Percentiles rank a stretch among this genome's conserved stretches.
Evolutionary conservation across 306 rosid species (phyloP).

Genomic region (Nissolia schottii): DNA sequence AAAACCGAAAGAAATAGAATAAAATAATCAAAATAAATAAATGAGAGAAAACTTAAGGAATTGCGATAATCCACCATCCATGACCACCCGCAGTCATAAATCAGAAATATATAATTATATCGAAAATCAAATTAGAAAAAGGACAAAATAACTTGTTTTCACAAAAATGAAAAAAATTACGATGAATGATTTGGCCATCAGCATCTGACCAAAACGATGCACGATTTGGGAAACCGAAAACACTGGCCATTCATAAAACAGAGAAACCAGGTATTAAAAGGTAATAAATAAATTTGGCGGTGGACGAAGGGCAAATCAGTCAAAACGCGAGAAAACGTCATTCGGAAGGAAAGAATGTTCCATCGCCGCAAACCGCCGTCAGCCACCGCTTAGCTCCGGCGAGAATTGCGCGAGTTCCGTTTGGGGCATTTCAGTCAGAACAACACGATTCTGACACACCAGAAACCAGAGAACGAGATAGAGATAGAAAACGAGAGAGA

Average conservation of each 20-base stretch:
- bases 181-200: slow-evolving; percentile 27
- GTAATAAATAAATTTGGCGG: background rate
- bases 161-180: background rate
- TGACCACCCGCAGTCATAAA: background rate
- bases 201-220: slow-evolving; percentile 30
- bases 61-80: background rate
- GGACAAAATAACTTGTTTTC: background rate
- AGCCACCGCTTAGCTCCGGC: background rate
- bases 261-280: background rate
- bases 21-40: background rate
- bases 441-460: background rate
- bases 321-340: slow-evolving; percentile 17
- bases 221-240: slow-evolving; percentile 11
- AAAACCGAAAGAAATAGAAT: background rate
- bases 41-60: background rate
- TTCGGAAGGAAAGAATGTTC: slow-evolving; percentile 28
- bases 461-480: too few species aligned
- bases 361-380: background rate
- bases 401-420: background rate
- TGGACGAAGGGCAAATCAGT: slow-evolving; percentile 35
- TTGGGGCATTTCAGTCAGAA: background rate
- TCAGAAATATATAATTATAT: background rate
- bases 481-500: background rate
- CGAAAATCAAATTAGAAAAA: background rate
- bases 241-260: background rate